Evolutionary conservation across 441 rosid species (phyloP), one percentile per base, ranked within the genome.

Genomic region (Populus hybrid): DNA sequence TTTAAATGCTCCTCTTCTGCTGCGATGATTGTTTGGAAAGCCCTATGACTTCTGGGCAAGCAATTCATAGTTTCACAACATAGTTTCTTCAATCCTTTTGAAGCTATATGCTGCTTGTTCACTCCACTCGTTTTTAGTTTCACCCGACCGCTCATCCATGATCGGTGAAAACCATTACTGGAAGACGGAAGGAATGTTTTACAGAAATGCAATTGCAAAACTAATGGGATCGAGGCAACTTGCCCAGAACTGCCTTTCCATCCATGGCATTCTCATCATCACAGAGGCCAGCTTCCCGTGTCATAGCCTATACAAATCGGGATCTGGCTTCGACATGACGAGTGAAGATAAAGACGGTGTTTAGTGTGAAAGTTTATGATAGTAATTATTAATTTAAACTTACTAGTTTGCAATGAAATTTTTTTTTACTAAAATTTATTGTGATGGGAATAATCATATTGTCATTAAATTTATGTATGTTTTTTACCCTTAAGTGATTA

Each of bases 201-300:
- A 1, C 2, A n/a, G 24, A 61, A 61, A 21, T 61, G 26, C 28
- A 61, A 61, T 1, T 61, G 6, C 28, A 21, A 21, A n/a, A 11
- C 6, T 30, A 30, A 14, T 21, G 1, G 40, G 32, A 26, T 18
- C 24, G 26, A n/a, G 35, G 14, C 7, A 23, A 7, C 66, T 35
- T 4, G 38, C 69, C 69, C 30, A 38, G 50, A 2, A 23, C 34
- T 24, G 57, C 19, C 9, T 7, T 79, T 8, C 64, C 35, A 6
- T 12, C 3, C 4, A 76, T 72, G 24, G 84, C 71, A 26, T 76
- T 78, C 77, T 90, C 78, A 21, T 84, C 75, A 3, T 89, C 83
- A 73, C 91, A 87, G 19, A 18, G 34, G 57, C 93, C 77, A 34
- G 84, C 72, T 65, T 83, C 77, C 36, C 76, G 57, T 63, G 88